A percentile compares a stretch with the other conserved stretches of the same genome.
Conservation (phyloP, 371 early-diverging fungal species). For the Rhizopus arrhizus region DNA sequence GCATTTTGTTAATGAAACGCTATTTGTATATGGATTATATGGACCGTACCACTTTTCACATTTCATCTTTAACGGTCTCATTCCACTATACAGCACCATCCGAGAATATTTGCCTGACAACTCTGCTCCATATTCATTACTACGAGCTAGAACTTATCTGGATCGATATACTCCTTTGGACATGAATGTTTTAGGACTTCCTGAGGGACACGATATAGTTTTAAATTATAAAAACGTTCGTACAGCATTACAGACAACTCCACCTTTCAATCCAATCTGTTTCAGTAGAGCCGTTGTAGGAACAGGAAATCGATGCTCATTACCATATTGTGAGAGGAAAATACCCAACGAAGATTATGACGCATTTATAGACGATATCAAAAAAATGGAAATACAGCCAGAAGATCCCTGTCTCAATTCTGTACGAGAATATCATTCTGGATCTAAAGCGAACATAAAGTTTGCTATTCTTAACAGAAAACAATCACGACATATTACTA, state of each 20-base stretch:
- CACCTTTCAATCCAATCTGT: constrained; percentile 45
- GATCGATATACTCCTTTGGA: constrained; percentile 7
- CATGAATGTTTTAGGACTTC: constrained; percentile 13
- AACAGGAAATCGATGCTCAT: constrained; percentile 48
- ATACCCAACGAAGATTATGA: constrained; percentile 44
- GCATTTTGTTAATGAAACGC: constrained; percentile 38
- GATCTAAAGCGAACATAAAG: constrained; percentile 9
- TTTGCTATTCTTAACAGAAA: constrained; percentile 33
- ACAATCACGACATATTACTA: constrained; percentile 38
- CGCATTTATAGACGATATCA: constrained; percentile 31
- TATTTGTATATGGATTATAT: constrained; percentile 56
- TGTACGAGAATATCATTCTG: background rate
- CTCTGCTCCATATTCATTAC: constrained; percentile 33
- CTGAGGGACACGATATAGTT: constrained; percentile 43
- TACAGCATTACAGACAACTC: constrained; percentile 36
- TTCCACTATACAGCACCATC: constrained; percentile 55
- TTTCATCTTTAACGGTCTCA: constrained; percentile 53
- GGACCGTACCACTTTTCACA: constrained; percentile 55
- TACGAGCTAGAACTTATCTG: constrained; percentile 27
- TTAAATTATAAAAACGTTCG: constrained; percentile 24
- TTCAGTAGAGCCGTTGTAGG: constrained; percentile 55
- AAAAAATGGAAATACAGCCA: constrained; percentile 21
- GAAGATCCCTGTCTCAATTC: constrained; percentile 15
- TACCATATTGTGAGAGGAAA: constrained; percentile 46
- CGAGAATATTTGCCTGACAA: constrained; percentile 27